Conservation (phyloP, 495 filamentous ascomycete species). For the Penicillium verhagenii region DNA sequence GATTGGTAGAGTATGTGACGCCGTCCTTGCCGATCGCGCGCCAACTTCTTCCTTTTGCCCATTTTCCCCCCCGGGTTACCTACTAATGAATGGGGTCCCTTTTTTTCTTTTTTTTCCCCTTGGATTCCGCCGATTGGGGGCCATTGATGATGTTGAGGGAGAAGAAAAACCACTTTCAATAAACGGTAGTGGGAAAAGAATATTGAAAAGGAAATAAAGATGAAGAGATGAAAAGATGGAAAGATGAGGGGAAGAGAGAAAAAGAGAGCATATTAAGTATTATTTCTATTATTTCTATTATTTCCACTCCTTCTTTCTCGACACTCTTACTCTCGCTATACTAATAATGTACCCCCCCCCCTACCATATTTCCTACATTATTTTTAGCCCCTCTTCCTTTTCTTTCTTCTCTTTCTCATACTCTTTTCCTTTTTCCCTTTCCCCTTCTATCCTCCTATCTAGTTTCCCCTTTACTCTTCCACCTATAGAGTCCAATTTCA, state of each 20-base stretch:
- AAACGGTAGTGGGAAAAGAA: not conserved
- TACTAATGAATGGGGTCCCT: no score
- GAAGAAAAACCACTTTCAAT: no score
- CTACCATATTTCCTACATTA: not conserved
- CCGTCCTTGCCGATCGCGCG: conserved; percentile 47
- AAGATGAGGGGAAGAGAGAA: not conserved
- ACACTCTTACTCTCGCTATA: conserved; percentile 2
- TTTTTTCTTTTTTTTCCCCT: not conserved
- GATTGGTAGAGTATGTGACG: conserved; percentile 30
- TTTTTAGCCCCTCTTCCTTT: conserved; percentile 11
- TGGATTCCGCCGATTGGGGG: not conserved
- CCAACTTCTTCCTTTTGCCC: conserved; percentile 31
- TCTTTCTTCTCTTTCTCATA: conserved; percentile 7
- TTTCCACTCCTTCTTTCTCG: conserved; percentile 6
- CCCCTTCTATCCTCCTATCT: conserved; percentile 7
- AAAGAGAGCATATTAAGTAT: not conserved
- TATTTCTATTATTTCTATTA: conserved; percentile 2
- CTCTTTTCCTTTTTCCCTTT: conserved; percentile 5
- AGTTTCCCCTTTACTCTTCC: conserved; percentile 10
- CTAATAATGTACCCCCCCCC: not conserved
- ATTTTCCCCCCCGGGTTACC: conserved; percentile 4
- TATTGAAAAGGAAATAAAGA: not conserved
- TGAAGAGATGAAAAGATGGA: not conserved
- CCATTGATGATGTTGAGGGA: not conserved
- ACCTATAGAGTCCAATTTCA: not conserved